Conservation (phyloP, 345 rosid genomes). For the Cochlearia excelsa region DNA sequence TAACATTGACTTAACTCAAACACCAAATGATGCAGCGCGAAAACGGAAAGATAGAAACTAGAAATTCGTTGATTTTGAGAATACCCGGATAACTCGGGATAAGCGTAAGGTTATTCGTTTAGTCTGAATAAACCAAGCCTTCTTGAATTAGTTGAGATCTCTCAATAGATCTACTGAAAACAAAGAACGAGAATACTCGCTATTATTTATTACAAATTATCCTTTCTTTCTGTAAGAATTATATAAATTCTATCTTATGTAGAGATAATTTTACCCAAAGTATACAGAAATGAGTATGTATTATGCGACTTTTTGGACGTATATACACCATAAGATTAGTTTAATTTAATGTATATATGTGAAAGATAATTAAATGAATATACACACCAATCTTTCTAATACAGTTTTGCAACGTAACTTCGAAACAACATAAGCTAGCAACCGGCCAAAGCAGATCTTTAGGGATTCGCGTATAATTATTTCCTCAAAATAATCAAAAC, state of each 20-base stretch:
- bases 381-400: background rate
- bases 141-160: too few relatives aligned
- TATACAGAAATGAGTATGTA: too few relatives aligned
- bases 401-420: constrained; percentile 27
- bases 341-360: constrained; percentile 1
- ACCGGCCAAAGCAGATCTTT: constrained; percentile 51
- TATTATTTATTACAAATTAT: constrained; percentile 15
- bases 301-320: background rate
- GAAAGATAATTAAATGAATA: background rate
- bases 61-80: too few relatives aligned
- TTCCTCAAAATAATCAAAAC: too few relatives aligned
- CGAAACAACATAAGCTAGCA: constrained; percentile 26
- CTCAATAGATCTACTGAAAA: too few relatives aligned
- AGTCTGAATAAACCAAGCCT: too few relatives aligned
- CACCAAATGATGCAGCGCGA: too few relatives aligned
- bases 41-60: too few relatives aligned
- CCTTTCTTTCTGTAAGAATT: constrained; percentile 1
- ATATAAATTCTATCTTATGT: constrained; percentile 14
- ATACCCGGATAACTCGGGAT: too few relatives aligned
- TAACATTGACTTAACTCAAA: too few relatives aligned
- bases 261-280: background rate
- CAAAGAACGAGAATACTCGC: too few relatives aligned
- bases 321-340: constrained; percentile 1
- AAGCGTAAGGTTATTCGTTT: too few relatives aligned
- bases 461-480: constrained; percentile 46